phyloP scores from a whole-genome alignment of 805 yeast species.

The Nakazawaea laoshanensis region DNA sequence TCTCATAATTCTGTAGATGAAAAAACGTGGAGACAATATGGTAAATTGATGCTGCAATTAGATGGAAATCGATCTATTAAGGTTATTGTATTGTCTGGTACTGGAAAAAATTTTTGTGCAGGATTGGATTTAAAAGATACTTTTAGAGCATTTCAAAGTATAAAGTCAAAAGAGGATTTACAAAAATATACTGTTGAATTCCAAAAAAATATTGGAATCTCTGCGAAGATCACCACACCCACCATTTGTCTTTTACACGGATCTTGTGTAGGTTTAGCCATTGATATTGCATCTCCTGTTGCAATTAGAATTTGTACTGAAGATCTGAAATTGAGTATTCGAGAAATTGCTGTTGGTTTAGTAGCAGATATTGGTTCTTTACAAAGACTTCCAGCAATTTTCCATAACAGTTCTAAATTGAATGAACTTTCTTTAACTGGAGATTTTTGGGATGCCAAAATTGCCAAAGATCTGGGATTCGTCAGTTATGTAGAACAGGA shows the following conservation, averaged over 20 bases:
- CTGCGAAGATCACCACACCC: constrained; percentile 43
- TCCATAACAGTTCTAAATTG: constrained; percentile 47
- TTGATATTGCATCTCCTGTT: constrained; percentile 55
- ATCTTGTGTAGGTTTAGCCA: constrained; percentile 52
- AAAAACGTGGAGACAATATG: constrained; percentile 49
- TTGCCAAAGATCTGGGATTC: constrained; percentile 49
- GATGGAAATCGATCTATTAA: constrained; percentile 36
- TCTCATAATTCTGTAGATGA: constrained; percentile 48
- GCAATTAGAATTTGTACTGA: constrained; percentile 48
- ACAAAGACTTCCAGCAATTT: constrained; percentile 52
- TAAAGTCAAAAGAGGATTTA: too few relatives aligned
- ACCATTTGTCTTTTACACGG: constrained; percentile 67
- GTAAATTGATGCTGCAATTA: constrained; percentile 34
- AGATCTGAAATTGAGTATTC: constrained; percentile 47
- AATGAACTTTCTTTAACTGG: constrained; percentile 59
- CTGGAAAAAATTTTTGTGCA: constrained; percentile 48
- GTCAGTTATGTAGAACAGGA: constrained; percentile 34
- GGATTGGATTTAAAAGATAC: constrained; percentile 51
- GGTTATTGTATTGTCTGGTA: constrained; percentile 49
- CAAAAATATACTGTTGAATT: constrained; percentile 40
- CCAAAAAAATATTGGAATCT: constrained; percentile 46
- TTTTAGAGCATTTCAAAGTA: too few relatives aligned
- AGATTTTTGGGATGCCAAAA: constrained; percentile 41
- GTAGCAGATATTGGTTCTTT: constrained; percentile 76
- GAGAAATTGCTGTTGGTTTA: constrained; percentile 67